Evolutionary conservation across 768 basidiomycete species (phyloP), one percentile per base, ranked within the genome.

Genomic region (Leccinum olivaceopallidum): DNA sequence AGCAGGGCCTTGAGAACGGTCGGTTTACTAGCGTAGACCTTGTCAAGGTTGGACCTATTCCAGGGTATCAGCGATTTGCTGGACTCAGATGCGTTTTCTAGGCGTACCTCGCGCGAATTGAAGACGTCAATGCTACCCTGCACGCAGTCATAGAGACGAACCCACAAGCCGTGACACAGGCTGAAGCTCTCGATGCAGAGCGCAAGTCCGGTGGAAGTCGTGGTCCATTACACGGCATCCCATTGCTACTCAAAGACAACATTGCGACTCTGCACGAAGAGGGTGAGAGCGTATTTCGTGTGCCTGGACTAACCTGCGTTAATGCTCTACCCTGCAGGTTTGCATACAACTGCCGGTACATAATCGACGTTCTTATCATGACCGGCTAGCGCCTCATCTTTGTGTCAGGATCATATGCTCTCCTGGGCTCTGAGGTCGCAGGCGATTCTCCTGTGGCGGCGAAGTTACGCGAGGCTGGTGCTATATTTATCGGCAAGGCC

Each of bases 21-120:
- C 75, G 75, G 36, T 87, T 87, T 63, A 79, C 84, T 0, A 87
- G 86, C 60, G 83, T 85, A 13, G 83, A 87, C 65, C 78, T 88
- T 6, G 82, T 88, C 53, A 86, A 85, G 76, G 86, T 84, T 44
- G 36, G 56, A 57, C 22, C 10, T 22, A 4, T 26, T 2, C 22
- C 5, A n/a, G 1, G 6, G 2, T 26, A 13, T 54, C 37, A 36
- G 28, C 32, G 5, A 9, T 50, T 50, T 54, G 26, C 34, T 18
- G 2, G 7, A 26, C 5, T 37, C 34, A 53, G 55, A 32, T 9
- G 8, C 14, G 10, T 34, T 59, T 9, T 30, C 10, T 62, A 89
- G 87, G 85, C 85, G 2, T 88, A 89, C 68, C 78, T 87, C 63
- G 81, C 83, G 9, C 79, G 86, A 2, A 86, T 88, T 32, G 83